Conservation (phyloP, 345 rosid genomes). For the Reutealis trisperma region DNA sequence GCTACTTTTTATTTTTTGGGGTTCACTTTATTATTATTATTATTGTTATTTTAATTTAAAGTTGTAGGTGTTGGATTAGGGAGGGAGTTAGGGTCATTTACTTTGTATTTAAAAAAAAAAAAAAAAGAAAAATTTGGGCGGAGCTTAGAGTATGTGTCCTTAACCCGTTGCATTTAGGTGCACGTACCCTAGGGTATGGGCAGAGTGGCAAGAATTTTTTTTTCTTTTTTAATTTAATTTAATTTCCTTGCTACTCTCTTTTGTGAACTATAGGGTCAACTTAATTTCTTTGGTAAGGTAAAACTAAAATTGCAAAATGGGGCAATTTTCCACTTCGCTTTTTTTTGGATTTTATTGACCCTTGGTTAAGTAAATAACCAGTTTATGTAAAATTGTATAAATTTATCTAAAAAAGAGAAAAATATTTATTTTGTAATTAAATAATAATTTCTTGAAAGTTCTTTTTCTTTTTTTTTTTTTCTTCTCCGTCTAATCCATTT, state of each 20-base stretch:
- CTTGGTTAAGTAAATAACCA: too few species aligned
- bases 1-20: background rate
- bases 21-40: background rate
- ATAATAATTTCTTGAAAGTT: too few species aligned
- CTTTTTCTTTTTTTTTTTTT: too few species aligned
- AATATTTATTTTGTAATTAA: too few species aligned
- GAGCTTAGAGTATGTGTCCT: background rate
- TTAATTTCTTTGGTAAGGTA: conserved; percentile 20
- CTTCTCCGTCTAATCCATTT: too few species aligned
- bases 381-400: too few species aligned
- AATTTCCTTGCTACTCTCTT: background rate
- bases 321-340: background rate
- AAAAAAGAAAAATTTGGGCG: background rate
- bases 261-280: conserved; percentile 13
- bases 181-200: background rate
- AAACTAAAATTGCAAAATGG: conserved; percentile 5
- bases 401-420: too few species aligned
- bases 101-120: too few species aligned
- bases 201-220: background rate
- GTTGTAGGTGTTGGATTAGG: background rate
- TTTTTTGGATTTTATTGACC: background rate
- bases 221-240: background rate
- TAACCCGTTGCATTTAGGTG: conserved; percentile 1
- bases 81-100: background rate
- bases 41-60: background rate